Evolutionary conservation across 345 rosid genomes (phyloP), one percentile per base, ranked within the genome.

Genomic region (Lumnitzera littorea): DNA sequence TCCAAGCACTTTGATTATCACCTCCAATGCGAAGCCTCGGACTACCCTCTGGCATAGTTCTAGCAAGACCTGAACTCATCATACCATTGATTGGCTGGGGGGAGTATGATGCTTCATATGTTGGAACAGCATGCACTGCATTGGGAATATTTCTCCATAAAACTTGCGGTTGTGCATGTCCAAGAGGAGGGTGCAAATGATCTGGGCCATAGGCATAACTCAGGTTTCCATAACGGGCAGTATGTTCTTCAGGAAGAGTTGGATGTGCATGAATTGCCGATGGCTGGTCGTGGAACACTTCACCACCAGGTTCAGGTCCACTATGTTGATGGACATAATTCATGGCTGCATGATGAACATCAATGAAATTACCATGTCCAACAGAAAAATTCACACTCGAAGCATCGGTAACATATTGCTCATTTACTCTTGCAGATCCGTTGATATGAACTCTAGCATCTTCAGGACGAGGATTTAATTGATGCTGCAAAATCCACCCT

Each of bases 401-500:
- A 76, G 84, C 82, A 70, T 92, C 98, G 1, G 65, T 69, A 66
- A 71, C 36, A 68, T 74, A 84, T 51, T 73, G 86, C 73, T 86
- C 90, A 57, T 78, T 80, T 68, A 86, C 70, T 69, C 97, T 81
- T 78, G 82, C 87, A 71, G 80, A 75, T 56, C 79, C 89, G 62
- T 82, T 64, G 48, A 66, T 27, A 66, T 76, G 82, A 63, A 75
- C 60, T 83, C 94, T 87, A 43, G 67, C 78, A 64, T 87, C 96
- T 65, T 89, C 96, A 70, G 70, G 70, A 46, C 66, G 73, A 48
- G 94, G 74, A 60, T 71, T 81, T 72, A 77, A 65, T 70, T 78
- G 96, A 62, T 82, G 88, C 72, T 70, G 91, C 68, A 72, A 69
- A 71, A 74, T 53, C 96, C 96, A 78, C 59, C 97, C 95, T 70